phyloP scores from a whole-genome alignment of 2,329 filamentous ascomycete genomes.

The Calonectria hawksworthii region DNA sequence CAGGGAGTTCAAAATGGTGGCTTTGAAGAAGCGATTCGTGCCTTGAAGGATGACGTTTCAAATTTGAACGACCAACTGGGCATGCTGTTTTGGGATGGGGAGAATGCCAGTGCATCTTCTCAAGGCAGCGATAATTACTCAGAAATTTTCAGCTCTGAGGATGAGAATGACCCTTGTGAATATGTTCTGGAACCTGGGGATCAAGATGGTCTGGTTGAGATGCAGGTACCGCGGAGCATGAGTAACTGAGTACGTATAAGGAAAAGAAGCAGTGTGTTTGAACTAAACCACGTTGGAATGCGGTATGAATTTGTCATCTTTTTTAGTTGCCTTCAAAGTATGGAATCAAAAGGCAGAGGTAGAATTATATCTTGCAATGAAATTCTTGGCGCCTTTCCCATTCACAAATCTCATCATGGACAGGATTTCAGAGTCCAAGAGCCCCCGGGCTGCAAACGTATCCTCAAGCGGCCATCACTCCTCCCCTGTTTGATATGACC shows the following conservation, averaged over 20 bases:
- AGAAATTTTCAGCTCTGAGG: background rate
- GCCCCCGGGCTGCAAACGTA: background rate
- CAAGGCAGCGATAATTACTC: background rate
- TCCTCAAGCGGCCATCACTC: background rate
- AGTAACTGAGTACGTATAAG: background rate
- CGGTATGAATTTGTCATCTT: background rate
- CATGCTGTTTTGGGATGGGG: background rate
- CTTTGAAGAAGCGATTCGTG: background rate
- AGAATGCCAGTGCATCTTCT: background rate
- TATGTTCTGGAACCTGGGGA: background rate
- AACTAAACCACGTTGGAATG: background rate
- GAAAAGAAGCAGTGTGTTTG: background rate
- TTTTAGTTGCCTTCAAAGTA: background rate
- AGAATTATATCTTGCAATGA: constrained; percentile 43
- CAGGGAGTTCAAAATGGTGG: constrained; percentile 7
- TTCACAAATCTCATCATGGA: background rate
- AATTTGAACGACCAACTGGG: background rate
- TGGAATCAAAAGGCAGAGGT: background rate
- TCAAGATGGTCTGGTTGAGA: background rate
- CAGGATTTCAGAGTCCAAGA: background rate
- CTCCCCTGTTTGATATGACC: background rate
- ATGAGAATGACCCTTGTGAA: background rate
- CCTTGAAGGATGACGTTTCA: background rate
- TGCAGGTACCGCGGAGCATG: background rate
- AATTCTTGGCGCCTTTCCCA: background rate